These are phyloP conservation scores for Microthlaspi erraticum DNA, from an alignment of 345 rosid genomes.

Conservation along the genomic window DNA sequence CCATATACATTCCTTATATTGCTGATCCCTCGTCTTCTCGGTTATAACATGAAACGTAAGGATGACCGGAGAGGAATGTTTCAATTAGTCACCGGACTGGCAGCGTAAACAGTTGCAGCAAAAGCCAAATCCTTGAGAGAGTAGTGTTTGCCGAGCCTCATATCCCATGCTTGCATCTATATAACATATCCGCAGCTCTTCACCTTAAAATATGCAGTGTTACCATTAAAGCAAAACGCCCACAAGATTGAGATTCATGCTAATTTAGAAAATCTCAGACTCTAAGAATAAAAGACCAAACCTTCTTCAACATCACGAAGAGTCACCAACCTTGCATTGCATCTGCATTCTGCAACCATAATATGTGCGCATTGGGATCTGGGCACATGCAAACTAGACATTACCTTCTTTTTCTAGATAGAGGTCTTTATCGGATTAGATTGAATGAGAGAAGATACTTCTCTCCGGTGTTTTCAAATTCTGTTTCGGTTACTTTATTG, in stretches of 20 bases:
- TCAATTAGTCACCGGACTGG: slow-evolving; percentile 58
- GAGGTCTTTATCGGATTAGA: no score
- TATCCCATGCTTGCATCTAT: slow-evolving; percentile 80
- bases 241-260: not conserved
- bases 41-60: slow-evolving; percentile 20
- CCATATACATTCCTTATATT: not conserved
- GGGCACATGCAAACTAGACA: slow-evolving; percentile 40
- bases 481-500: no score
- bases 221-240: not conserved
- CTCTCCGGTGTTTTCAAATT: no score
- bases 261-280: not conserved
- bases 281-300: slow-evolving; percentile 28
- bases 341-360: slow-evolving; percentile 73
- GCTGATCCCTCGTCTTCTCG: not conserved
- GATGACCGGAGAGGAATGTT: not conserved
- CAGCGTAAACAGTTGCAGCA: slow-evolving; percentile 69
- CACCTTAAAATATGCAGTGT: slow-evolving; percentile 55
- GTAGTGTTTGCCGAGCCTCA: slow-evolving; percentile 62
- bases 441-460: no score
- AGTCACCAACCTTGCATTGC: slow-evolving; percentile 74
- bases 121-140: slow-evolving; percentile 80
- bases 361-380: slow-evolving; percentile 85
- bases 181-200: slow-evolving; percentile 86
- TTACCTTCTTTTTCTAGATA: no score
- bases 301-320: slow-evolving; percentile 84